These are phyloP conservation scores for Teunomyces atbi DNA, from an alignment of 805 yeast genomes.

Conservation along the genomic window DNA sequence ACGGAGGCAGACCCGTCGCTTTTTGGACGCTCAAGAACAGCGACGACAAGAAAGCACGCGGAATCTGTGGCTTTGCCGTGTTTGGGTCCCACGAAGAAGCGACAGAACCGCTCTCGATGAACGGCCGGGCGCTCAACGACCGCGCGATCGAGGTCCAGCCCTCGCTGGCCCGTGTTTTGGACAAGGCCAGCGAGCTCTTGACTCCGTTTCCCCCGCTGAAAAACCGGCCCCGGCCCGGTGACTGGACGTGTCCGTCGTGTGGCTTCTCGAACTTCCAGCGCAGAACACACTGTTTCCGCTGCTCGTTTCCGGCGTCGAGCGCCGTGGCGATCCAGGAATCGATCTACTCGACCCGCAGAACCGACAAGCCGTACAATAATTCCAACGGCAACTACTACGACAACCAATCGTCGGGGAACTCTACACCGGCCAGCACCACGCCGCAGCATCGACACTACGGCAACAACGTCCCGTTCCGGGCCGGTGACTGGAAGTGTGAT, in stretches of 20 bases:
- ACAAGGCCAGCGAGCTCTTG: slow-evolving; percentile 76
- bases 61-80: slow-evolving; percentile 76
- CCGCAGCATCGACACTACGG: slow-evolving; percentile 20
- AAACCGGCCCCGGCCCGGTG: slow-evolving; percentile 93
- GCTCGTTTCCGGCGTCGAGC: slow-evolving; percentile 81
- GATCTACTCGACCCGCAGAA: slow-evolving; percentile 31
- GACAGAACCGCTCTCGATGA: slow-evolving; percentile 69
- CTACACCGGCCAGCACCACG: slow-evolving; percentile 3
- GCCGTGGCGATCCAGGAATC: slow-evolving; percentile 69
- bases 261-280: slow-evolving; percentile 94
- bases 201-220: slow-evolving; percentile 82
- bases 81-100: slow-evolving; percentile 88
- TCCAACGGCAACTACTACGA: background rate
- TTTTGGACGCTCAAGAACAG: slow-evolving; percentile 83
- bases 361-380: background rate
- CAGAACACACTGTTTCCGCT: slow-evolving; percentile 89
- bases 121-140: slow-evolving; percentile 74
- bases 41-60: slow-evolving; percentile 30
- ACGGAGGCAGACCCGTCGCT: slow-evolving; percentile 82
- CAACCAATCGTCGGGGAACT: slow-evolving; percentile 1
- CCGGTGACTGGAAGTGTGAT: slow-evolving; percentile 97
- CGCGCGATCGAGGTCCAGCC: slow-evolving; percentile 83
- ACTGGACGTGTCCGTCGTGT: slow-evolving; percentile 97
- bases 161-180: slow-evolving; percentile 73
- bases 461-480: slow-evolving; percentile 83